Evolutionary conservation across 2,329 filamentous ascomycete genomes (phyloP), one percentile per base, ranked within the genome.

Genomic region (Pseudogymnoascus sp.): DNA sequence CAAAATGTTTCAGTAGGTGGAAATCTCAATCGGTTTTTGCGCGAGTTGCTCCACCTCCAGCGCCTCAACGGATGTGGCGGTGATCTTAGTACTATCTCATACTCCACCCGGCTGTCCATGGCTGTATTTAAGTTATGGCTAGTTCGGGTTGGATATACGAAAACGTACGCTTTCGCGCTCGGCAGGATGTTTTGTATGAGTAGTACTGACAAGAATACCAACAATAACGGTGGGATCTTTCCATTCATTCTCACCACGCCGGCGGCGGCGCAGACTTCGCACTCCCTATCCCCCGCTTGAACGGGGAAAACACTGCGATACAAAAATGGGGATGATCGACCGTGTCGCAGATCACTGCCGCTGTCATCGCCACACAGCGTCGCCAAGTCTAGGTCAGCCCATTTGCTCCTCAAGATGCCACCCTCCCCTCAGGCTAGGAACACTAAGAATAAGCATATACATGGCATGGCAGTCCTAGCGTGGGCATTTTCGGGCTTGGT

Each of bases 381-480:
- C 40, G 40, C 40, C 40, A 50, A 50, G 42, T n/a, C 21, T 4
- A 50, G 42, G 21, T 50, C 21, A 26, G 42, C 42, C 42, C 26
- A 26, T 26, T n/a, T 26, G 21, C 42, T 13, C 6, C 42, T 4
- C 21, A 1, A 9, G 17, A 3, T 42, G 10, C 40, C 40, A 11
- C 40, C 21, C 21, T 13, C 42, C 3, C 42, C 21, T 21, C 13
- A 26, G 21, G 42, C 42, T 26, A 50, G 21, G 21, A 50, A n/a
- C 21, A 50, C 26, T 50, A 50, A 50, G 42, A 50, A 50, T 50
- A 50, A 50, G 42, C 42, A 50, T 50, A 50, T 50, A n/a, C 42
- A 50, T 3, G 42, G 21, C 21, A 26, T 50, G 42, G 21, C 42
- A 9, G 15, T 26, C 26, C 13, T 50, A 50, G 21, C 7, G 13